Percentiles rank a stretch among this genome's conserved stretches.
Evolutionary conservation across 169 alveolate genomes (phyloP).

Genomic region (Babesia ovata): DNA sequence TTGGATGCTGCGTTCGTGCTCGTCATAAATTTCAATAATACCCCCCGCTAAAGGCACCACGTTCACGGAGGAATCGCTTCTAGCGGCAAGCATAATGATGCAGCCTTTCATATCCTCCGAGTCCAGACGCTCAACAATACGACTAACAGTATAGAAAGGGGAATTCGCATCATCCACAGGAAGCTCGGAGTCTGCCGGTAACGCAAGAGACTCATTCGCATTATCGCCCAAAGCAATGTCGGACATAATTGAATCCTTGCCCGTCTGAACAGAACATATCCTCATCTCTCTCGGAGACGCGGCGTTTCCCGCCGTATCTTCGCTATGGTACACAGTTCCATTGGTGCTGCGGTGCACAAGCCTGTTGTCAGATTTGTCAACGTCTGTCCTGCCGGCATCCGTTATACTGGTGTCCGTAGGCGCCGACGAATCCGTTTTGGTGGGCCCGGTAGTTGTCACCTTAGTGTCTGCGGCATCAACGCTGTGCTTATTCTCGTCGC

Average conservation of each 20-base stretch:
- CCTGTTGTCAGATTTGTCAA: neutral
- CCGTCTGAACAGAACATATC: neutral
- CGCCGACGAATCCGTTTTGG: neutral
- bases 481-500: neutral
- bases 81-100: constrained; percentile 51
- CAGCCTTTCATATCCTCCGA: constrained; percentile 59
- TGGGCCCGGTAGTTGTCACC: neutral
- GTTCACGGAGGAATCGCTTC: neutral
- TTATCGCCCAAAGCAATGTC: neutral
- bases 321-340: neutral
- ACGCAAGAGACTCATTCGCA: neutral
- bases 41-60: constrained; percentile 67
- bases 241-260: neutral
- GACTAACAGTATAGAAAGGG: constrained; percentile 18
- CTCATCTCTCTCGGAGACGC: neutral
- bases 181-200: neutral
- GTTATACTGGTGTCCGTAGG: neutral
- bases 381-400: neutral
- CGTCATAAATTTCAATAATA: constrained; percentile 56
- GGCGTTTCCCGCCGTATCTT: neutral
- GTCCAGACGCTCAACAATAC: constrained; percentile 61
- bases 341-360: neutral
- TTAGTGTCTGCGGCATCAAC: neutral
- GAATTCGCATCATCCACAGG: constrained; percentile 28
- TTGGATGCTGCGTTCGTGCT: constrained; percentile 61